Evolutionary conservation across 495 filamentous ascomycete species (phyloP), one percentile per base, ranked within the genome.

Genomic region (Neurospora intermedia): DNA sequence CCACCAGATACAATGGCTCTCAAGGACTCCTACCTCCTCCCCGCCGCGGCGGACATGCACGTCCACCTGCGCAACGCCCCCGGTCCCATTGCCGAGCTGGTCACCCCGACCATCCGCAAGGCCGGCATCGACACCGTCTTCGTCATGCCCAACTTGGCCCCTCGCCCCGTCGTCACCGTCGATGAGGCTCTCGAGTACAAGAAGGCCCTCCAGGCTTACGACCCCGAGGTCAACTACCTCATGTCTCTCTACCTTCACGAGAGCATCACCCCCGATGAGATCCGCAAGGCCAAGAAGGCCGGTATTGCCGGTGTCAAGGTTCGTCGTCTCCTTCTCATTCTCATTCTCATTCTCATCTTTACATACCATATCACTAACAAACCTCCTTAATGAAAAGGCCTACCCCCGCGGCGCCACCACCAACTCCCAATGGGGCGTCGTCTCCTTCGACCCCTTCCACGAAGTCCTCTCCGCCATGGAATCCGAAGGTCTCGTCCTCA

Each of bases 171-270:
- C 72, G 92, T 90, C 4, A 92, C 88, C 18, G 90, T 94, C 54
- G 83, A 87, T 72, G 88, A 90, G 79, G 93, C 92, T 39, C 82
- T 97, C 20, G 88, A 90, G 70, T 98, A 97, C 83, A 86, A 91
- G 75, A 81, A 85, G 70, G 84, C 85, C 10, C 86, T 98, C 69
- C 82, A 87, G 75, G 84, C 86, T 70, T 83, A 94, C 75, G 92
- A 91, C 69, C 90, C 91, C 0, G 86, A 88, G 43, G 90, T 97
- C 59, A 89, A 87, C 72, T 97, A 89, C 78, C 87, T 97, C 72
- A 97, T 98, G 94, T 92, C 93, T 5, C 86, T 98, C 38, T 98
- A 96, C 79, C 88, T 96, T 43, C 82, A 84, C 72, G 73, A 91
- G 66, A 87, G 84, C 39, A 87, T 97, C 69, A 97, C 92, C 4